Conservation (phyloP, 176 grass and related monocot genomes). For the Cymbopogon citratus region DNA sequence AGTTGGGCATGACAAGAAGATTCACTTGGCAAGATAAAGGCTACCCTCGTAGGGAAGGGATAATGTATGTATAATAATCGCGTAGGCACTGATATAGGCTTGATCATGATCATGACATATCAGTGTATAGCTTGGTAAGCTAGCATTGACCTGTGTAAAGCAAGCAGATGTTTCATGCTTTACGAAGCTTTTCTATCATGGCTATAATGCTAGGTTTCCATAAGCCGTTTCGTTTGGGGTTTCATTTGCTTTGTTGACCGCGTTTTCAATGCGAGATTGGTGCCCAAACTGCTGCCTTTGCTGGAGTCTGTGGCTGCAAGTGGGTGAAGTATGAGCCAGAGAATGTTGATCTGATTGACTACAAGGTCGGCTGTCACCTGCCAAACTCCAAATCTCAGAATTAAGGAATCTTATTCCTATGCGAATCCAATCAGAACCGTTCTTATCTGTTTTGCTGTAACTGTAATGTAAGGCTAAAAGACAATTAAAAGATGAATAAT, state of each 20-base stretch:
- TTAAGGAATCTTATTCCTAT: background rate
- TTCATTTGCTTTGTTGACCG: conserved; percentile 26
- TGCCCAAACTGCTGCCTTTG: conserved; percentile 3
- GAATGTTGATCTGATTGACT: conserved; percentile 23
- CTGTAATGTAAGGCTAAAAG: background rate
- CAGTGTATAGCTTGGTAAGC: conserved; percentile 18
- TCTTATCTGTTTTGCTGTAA: background rate
- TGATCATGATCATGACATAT: conserved; percentile 33
- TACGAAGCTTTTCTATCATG: background rate
- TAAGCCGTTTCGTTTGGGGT: background rate
- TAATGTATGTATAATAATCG: conserved; percentile 14
- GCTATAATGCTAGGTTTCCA: conserved; percentile 11
- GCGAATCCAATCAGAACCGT: background rate
- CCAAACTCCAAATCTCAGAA: background rate
- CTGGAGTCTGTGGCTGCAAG: background rate
- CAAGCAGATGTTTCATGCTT: conserved; percentile 5
- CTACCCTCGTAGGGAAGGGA: conserved; percentile 9
- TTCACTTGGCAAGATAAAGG: conserved; percentile 36
- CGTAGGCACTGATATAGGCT: conserved; percentile 25
- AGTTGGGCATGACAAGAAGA: conserved; percentile 40
- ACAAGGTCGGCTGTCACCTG: background rate
- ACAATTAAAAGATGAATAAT: background rate
- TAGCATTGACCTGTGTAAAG: conserved; percentile 20
- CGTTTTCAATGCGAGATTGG: background rate
- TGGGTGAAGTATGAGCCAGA: background rate